These are phyloP conservation scores for Leccinum solheimii DNA, from an alignment of 1,284 basidiomycete species.

Conservation along the genomic window DNA sequence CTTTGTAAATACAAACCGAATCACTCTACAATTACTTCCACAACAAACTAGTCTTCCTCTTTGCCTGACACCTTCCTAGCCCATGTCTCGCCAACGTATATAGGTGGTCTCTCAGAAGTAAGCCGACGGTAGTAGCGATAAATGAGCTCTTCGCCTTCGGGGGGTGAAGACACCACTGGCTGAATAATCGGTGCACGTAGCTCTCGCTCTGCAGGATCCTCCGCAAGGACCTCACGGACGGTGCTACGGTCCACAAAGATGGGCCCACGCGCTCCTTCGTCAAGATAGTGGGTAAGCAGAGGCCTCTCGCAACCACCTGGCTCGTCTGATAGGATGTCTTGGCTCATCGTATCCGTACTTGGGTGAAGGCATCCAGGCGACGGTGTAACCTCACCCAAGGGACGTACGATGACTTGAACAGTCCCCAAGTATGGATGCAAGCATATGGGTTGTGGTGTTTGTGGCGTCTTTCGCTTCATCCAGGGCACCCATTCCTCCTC, in stretches of 20 bases:
- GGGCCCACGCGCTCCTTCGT: conserved; percentile 10
- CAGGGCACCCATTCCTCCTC: conserved; percentile 14
- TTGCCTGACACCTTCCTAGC: conserved; percentile 7
- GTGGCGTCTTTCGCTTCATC: not conserved
- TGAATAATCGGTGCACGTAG: conserved; percentile 6
- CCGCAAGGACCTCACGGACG: not conserved
- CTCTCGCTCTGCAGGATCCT: conserved; percentile 9
- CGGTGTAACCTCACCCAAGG: not conserved
- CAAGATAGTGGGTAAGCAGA: conserved; percentile 10
- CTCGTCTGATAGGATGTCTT: not conserved
- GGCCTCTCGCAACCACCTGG: not conserved
- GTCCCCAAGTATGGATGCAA: not conserved
- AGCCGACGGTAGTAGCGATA: conserved; percentile 3
- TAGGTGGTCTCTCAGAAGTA: not conserved
- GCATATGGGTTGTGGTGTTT: not conserved
- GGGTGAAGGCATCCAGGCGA: not conserved
- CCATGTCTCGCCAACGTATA: conserved; percentile 17
- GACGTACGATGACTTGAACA: not conserved
- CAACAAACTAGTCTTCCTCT: not conserved
- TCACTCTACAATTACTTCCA: too few species aligned
- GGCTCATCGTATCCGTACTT: not conserved
- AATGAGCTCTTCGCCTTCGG: conserved; percentile 12
- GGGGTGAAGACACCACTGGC: not conserved
- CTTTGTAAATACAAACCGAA: too few species aligned
- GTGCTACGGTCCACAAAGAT: conserved; percentile 18